These are phyloP conservation scores for Ehretia macrophylla DNA, from an alignment of 257 asterid species.

Conservation along the genomic window DNA sequence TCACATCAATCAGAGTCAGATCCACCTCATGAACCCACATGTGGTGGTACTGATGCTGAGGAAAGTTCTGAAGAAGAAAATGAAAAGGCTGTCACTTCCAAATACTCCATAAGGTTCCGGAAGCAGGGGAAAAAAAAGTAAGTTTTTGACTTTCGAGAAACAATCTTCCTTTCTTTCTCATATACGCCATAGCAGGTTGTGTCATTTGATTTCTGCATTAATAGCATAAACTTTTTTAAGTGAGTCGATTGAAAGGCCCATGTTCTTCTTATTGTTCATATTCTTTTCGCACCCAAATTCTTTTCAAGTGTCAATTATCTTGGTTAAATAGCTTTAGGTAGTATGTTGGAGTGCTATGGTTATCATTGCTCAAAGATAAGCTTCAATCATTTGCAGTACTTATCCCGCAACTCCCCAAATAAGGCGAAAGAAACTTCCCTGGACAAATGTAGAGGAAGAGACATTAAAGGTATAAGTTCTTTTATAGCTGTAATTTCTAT, in stretches of 20 bases:
- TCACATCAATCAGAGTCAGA: slow-evolving; percentile 19
- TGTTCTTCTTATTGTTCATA: too few species aligned
- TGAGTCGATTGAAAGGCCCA: too few species aligned
- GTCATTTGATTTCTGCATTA: too few species aligned
- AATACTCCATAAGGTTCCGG: slow-evolving; percentile 29
- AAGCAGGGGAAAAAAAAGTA: slow-evolving; percentile 35
- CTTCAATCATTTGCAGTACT: slow-evolving; percentile 34
- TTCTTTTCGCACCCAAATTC: neutral
- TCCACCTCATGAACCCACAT: slow-evolving; percentile 13
- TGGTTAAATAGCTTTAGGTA: neutral
- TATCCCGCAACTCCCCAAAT: slow-evolving; percentile 26
- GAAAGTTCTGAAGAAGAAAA: slow-evolving; percentile 47
- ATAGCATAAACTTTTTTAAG: too few species aligned
- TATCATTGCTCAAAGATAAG: neutral
- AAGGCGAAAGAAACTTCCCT: slow-evolving; percentile 41
- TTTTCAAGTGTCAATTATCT: neutral
- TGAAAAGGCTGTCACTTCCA: slow-evolving; percentile 33
- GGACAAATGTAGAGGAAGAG: slow-evolving; percentile 65
- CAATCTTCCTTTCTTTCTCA: neutral
- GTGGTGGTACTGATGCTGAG: slow-evolving; percentile 26
- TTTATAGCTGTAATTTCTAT: neutral
- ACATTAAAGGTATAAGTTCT: slow-evolving; percentile 42
- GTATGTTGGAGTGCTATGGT: neutral
- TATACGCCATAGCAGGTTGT: too few species aligned
- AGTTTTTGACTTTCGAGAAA: slow-evolving; percentile 20